phyloP scores from a whole-genome alignment of 495 filamentous ascomycete species.

The Xylaria palmicola region DNA sequence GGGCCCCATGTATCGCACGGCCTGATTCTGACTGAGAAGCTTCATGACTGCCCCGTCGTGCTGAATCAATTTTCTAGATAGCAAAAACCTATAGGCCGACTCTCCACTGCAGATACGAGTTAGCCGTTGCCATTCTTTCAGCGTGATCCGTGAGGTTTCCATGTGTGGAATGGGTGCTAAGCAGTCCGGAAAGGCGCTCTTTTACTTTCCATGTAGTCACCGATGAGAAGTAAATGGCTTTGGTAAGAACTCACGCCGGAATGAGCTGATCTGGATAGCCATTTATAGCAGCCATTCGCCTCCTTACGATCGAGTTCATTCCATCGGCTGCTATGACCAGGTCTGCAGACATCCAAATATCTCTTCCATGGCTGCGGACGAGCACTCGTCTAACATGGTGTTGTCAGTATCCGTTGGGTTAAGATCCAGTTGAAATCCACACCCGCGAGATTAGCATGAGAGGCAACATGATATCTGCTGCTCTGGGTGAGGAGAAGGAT shows the following conservation, averaged over 20 bases:
- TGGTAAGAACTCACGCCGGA: conserved; percentile 32
- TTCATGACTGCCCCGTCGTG: conserved; percentile 35
- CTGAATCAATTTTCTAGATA: conserved; percentile 39
- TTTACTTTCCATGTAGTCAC: too few relatives aligned
- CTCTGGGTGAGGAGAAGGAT: not conserved
- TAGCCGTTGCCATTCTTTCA: not conserved
- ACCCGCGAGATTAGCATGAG: too few relatives aligned
- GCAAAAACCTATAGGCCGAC: conserved; percentile 46
- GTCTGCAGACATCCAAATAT: conserved; percentile 34
- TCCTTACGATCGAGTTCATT: conserved; percentile 44
- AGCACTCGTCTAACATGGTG: not conserved
- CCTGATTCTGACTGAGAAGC: conserved; percentile 40
- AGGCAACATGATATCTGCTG: not conserved
- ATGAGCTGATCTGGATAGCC: conserved; percentile 32
- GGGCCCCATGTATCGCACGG: conserved; percentile 47
- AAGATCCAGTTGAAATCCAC: not conserved
- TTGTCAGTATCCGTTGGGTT: not conserved
- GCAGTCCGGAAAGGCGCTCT: too few relatives aligned
- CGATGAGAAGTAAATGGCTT: too few relatives aligned
- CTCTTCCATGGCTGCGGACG: conserved; percentile 1
- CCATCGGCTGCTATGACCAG: conserved; percentile 50
- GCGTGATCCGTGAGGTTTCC: not conserved
- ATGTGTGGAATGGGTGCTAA: too few relatives aligned
- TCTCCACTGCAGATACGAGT: conserved; percentile 26
- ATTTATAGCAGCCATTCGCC: conserved; percentile 26